Conservation (phyloP, 1,284 basidiomycete genomes). For the Boletus hoseneyae region DNA sequence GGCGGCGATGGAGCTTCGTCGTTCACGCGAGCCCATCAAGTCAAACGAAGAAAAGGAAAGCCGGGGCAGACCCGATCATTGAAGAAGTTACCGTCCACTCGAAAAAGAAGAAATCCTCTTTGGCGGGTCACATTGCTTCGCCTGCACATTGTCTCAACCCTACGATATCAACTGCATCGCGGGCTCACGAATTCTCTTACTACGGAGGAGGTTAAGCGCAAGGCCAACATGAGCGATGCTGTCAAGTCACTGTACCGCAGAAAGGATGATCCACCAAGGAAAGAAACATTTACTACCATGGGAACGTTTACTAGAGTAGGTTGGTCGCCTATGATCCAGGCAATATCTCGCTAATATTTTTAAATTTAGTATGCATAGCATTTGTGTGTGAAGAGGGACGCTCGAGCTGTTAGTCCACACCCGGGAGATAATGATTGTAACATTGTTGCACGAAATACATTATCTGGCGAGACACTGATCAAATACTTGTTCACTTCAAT, state of each 20-base stretch:
- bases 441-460: too few species aligned
- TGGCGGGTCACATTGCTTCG: constrained; percentile 21
- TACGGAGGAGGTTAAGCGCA: constrained; percentile 70
- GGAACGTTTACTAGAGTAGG: constrained; percentile 77
- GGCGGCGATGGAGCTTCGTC: constrained; percentile 51
- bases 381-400: too few species aligned
- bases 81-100: constrained; percentile 29
- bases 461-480: too few species aligned
- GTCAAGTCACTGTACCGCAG: constrained; percentile 67
- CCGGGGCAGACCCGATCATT: constrained; percentile 28
- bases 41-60: constrained; percentile 69
- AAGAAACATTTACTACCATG: constrained; percentile 83
- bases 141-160: constrained; percentile 45
- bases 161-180: constrained; percentile 53
- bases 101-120: constrained; percentile 44
- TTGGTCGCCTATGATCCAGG: constrained; percentile 14
- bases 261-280: constrained; percentile 48
- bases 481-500: too few species aligned
- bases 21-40: constrained; percentile 52
- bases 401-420: too few species aligned
- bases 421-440: too few species aligned
- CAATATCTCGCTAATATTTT: constrained; percentile 2
- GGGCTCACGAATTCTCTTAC: constrained; percentile 62
- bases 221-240: constrained; percentile 70
- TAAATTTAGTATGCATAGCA: constrained; percentile 18